A percentile compares a stretch with the other conserved stretches of the same genome.
These are phyloP conservation scores for Starmerella floris DNA, from an alignment of 805 yeast genomes.

Conservation along the genomic window DNA sequence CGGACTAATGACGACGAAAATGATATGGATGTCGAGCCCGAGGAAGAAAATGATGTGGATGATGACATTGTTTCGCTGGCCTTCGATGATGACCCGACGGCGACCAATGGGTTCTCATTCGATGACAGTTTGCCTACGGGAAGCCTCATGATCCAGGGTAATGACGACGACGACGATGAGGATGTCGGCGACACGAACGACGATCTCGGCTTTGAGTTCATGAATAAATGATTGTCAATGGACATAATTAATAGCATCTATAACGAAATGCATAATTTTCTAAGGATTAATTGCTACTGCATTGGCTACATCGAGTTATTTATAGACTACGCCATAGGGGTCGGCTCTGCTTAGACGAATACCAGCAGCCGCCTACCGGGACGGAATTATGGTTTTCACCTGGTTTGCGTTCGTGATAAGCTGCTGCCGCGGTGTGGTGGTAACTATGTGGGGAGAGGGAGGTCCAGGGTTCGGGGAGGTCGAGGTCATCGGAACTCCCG, in stretches of 20 bases:
- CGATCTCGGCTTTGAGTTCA: slow-evolving; percentile 7
- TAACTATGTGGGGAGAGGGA: too few species aligned
- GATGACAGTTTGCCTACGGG: slow-evolving; percentile 14
- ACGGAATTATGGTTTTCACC: too few species aligned
- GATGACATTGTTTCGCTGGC: slow-evolving; percentile 7
- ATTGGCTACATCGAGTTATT: too few species aligned
- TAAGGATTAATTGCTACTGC: too few species aligned
- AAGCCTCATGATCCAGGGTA: slow-evolving; percentile 13
- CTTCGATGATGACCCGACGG: slow-evolving; percentile 4
- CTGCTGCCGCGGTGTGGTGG: too few species aligned
- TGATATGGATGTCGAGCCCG: neutral
- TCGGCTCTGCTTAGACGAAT: too few species aligned
- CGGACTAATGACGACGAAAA: neutral
- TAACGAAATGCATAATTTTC: too few species aligned
- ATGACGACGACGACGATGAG: slow-evolving; percentile 5
- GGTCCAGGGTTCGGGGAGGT: too few species aligned
- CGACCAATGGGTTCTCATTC: slow-evolving; percentile 8
- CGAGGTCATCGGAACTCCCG: too few species aligned
- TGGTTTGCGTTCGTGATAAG: too few species aligned
- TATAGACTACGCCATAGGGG: too few species aligned
- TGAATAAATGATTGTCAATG: neutral
- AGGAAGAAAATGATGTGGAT: neutral
- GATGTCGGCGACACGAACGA: slow-evolving; percentile 4
- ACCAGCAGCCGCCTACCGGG: too few species aligned
- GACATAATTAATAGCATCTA: neutral